Percentiles rank a stretch among this genome's conserved stretches.
phyloP scores from a whole-genome alignment of 805 yeast genomes.

The Helenozyma baotianmanensis region DNA sequence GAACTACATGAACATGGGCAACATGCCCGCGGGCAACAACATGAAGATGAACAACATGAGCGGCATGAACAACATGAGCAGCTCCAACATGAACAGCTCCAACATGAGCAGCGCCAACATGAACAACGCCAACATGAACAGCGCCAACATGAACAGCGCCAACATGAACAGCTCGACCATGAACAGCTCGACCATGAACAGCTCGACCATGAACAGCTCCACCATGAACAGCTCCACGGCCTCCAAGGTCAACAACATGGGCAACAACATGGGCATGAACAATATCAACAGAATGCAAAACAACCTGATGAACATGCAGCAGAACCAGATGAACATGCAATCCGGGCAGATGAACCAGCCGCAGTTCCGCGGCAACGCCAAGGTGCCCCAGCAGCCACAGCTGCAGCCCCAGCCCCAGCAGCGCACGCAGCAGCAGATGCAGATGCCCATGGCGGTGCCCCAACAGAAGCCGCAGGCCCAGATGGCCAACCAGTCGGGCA shows the following conservation, averaged over 20 bases:
- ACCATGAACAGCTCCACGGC: no score
- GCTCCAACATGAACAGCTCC: conserved; percentile 1
- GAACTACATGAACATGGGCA: conserved; percentile 9
- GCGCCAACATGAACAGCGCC: conserved; percentile 22
- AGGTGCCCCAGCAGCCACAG: conserved; percentile 8
- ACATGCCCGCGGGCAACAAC: conserved; percentile 6
- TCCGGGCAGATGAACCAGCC: background rate
- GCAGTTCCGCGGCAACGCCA: no score
- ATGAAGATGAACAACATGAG: conserved; percentile 10
- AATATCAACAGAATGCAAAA: conserved; percentile 6
- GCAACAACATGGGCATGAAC: conserved; percentile 9
- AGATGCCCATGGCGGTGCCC: background rate
- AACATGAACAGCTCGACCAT: conserved; percentile 20
- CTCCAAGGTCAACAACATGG: conserved; percentile 8
- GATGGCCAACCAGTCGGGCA: no score
- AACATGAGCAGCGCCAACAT: conserved; percentile 16
- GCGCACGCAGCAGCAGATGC: no score
- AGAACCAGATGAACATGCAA: conserved; percentile 1
- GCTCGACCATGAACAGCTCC: no score
- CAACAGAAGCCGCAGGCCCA: conserved; percentile 13
- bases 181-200: no score
- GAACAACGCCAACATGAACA: conserved; percentile 28
- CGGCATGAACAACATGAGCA: conserved; percentile 11
- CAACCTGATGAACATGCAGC: background rate
- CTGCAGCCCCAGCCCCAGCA: conserved; percentile 10